phyloP scores from a whole-genome alignment of 2,329 filamentous ascomycete species.

The Zymoseptoria brevis region DNA sequence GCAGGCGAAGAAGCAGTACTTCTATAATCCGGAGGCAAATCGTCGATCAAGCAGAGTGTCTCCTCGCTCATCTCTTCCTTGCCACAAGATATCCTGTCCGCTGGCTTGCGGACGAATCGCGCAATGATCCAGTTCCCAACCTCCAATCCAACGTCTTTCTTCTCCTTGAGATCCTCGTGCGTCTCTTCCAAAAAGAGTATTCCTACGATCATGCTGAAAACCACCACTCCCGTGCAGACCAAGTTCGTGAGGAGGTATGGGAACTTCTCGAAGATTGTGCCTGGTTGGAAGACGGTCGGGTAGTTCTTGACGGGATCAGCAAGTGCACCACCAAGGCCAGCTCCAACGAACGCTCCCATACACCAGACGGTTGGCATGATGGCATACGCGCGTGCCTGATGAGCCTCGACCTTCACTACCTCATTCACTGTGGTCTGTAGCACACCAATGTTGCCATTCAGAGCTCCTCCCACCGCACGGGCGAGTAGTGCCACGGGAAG shows the following conservation, averaged over 20 bases:
- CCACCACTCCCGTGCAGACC: constrained; percentile 74
- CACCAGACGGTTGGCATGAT: constrained; percentile 99
- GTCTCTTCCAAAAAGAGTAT: constrained; percentile 91
- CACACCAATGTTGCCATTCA: constrained; percentile 96
- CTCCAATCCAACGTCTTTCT: constrained; percentile 68
- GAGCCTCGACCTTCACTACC: constrained; percentile 83
- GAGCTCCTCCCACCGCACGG: constrained; percentile 76
- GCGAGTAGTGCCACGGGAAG: constrained; percentile 77
- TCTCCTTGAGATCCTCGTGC: constrained; percentile 70
- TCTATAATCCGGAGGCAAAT: constrained; percentile 61
- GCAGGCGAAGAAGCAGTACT: constrained; percentile 49
- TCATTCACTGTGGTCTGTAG: constrained; percentile 93
- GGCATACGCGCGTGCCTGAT: constrained; percentile 89
- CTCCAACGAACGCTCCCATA: constrained; percentile 88
- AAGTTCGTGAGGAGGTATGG: constrained; percentile 89
- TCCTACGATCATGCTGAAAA: constrained; percentile 67
- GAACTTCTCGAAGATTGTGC: constrained; percentile 73
- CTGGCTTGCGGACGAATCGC: constrained; percentile 14
- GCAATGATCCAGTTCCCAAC: constrained; percentile 61
- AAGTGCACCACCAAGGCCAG: constrained; percentile 81
- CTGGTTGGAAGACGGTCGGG: constrained; percentile 61
- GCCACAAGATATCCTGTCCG: constrained; percentile 28
- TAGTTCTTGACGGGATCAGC: constrained; percentile 80
- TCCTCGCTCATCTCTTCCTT: constrained; percentile 48
- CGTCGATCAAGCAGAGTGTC: constrained; percentile 54